Percentiles rank a stretch among this genome's conserved stretches.
phyloP scores from a whole-genome alignment of 306 rosid genomes.

The Vicia villosa region DNA sequence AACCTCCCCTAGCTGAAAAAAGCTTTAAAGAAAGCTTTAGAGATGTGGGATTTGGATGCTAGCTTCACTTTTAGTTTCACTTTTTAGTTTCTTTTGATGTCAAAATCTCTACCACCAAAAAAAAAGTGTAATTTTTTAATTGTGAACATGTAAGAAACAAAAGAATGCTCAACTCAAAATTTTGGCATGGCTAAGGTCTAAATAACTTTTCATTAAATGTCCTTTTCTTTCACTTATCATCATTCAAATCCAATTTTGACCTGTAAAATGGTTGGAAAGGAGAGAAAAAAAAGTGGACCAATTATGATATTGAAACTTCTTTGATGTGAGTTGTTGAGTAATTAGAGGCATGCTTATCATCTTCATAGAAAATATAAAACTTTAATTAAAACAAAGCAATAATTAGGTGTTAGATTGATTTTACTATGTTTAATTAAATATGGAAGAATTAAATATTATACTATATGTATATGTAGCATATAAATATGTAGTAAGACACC shows the following conservation, averaged over 20 bases:
- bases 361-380: constrained; percentile 29
- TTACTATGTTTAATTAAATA: constrained; percentile 19
- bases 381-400: background rate
- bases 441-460: constrained; percentile 22
- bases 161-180: constrained; percentile 9
- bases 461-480: background rate
- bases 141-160: background rate
- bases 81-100: constrained; percentile 54
- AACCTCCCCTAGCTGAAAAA: constrained; percentile 39
- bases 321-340: constrained; percentile 27
- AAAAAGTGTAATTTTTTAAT: constrained; percentile 12
- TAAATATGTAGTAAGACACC: constrained; percentile 29
- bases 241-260: constrained; percentile 44
- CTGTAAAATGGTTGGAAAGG: constrained; percentile 44
- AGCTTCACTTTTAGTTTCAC: constrained; percentile 47
- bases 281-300: constrained; percentile 40
- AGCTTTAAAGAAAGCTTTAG: constrained; percentile 44
- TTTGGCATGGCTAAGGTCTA: constrained; percentile 39
- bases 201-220: constrained; percentile 33
- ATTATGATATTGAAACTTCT: constrained; percentile 38
- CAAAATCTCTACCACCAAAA: constrained; percentile 39
- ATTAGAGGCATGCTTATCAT: constrained; percentile 23
- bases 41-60: constrained; percentile 50
- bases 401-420: constrained; percentile 2
- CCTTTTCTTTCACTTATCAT: constrained; percentile 44